Percentiles rank a stretch among this genome's conserved stretches.
phyloP scores from a whole-genome alignment of 1,139 yeast species.

The Sporopachydermia cereana region DNA sequence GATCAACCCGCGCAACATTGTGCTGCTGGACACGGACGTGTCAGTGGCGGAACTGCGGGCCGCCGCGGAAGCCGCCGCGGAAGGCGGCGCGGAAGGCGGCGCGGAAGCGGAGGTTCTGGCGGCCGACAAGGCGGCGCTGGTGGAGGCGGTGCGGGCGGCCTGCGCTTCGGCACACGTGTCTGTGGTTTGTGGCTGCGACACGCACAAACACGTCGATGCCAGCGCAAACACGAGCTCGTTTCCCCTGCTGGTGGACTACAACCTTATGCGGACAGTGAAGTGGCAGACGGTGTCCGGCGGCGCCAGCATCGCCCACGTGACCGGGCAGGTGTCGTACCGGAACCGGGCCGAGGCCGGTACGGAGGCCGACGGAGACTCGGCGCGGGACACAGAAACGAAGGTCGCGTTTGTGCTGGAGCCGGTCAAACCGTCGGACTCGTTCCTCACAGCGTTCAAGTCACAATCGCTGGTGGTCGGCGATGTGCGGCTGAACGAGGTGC shows the following conservation, averaged over 20 bases:
- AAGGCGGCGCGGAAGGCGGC: conserved; percentile 3
- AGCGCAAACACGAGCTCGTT: conserved; percentile 33
- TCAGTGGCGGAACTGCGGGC: not conserved
- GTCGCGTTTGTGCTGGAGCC: conserved; percentile 18
- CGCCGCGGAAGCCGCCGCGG: not conserved
- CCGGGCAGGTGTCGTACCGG: conserved; percentile 52
- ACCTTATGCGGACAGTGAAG: conserved; percentile 45
- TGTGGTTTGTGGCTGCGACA: not conserved
- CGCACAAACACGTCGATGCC: conserved; percentile 12
- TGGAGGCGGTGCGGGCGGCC: conserved; percentile 9
- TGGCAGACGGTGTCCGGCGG: conserved; percentile 87
- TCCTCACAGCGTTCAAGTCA: conserved; percentile 23
- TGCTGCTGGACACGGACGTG: conserved; percentile 26
- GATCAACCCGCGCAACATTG: conserved; percentile 65
- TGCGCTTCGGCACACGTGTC: not conserved
- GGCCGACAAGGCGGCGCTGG: conserved; percentile 9
- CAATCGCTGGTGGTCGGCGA: conserved; percentile 73
- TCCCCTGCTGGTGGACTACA: conserved; percentile 61
- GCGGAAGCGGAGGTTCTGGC: conserved; percentile 10
- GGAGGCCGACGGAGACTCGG: conserved; percentile 13
- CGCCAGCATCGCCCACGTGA: conserved; percentile 71
- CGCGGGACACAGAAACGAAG: conserved; percentile 9
- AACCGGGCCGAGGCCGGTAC: conserved; percentile 20
- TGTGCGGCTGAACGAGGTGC: conserved; percentile 70
- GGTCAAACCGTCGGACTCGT: conserved; percentile 18